Base-by-base conservation (phyloP, 192 early-diverging fungal genomes). In the Umbelopsis ramanniana region DNA sequence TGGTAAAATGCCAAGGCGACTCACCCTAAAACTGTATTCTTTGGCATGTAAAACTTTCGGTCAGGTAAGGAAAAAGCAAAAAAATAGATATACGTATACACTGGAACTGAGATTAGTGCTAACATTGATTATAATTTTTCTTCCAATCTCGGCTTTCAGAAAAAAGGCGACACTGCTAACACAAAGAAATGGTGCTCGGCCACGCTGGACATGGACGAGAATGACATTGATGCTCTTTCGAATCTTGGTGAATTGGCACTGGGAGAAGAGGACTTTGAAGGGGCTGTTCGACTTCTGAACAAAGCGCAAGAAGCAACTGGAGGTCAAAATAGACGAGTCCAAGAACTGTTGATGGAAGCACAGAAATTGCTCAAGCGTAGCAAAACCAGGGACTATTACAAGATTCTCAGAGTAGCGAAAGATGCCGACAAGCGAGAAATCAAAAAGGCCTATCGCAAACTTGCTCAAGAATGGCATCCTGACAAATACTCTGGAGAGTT, bases 351-450 rank as follows among this genome's bases (percentile, higher is more conserved):
- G 69, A 79, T 77, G 24, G 84, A 86, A 48, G 91, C 93, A 2
- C 85, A 93, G 72, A 70, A 82, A 72, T 71, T 93, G 53, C 57
- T 78, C 22, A 80, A 84, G 55, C 82, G 84, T 74, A 84, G 83
- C 33, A 85, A 88, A 76, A 82, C 82, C 53, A 92, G 89, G 68
- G 96, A 99, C 72, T 99, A 99, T 76, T 99, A 99, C 86, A 99
- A 99, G 84, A 89, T 98, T 17, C 80, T 99, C 38, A 67, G 68
- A 12, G 90, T 99, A 0, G 66, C 92, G 8, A 83, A 89, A 14
- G 84, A 88, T 48, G 96, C 96, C 1, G 79, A 86, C 48, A 78
- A 85, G 55, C 55, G 86, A 7, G 93, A 98, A 22, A 96, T 99
- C 79, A 96, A 94, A 77, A 94, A 91, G 82, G 97, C 96, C 17